A percentile compares a stretch with the other conserved stretches of the same genome.
Evolutionary conservation across 306 rosid genomes (phyloP).

Genomic region (Pyrus betulifolia): DNA sequence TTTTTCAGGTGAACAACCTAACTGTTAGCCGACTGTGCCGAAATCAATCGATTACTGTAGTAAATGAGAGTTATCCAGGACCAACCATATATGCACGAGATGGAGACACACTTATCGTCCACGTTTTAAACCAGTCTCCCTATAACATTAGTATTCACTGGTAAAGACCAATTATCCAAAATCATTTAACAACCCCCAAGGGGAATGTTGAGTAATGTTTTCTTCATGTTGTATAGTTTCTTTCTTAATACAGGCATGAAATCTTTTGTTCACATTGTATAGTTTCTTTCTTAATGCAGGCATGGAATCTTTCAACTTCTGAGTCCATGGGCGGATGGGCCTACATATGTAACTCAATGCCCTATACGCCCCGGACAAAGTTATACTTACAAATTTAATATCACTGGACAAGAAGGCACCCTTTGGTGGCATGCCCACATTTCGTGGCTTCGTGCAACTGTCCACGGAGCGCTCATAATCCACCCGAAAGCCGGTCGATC

Average conservation of each 20-base stretch:
- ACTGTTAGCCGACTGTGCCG: conserved; percentile 32
- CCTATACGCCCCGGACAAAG: conserved; percentile 36
- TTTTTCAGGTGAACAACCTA: conserved; percentile 31
- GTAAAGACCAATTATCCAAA: conserved; percentile 1
- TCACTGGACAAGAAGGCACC: conserved; percentile 65
- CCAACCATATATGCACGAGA: conserved; percentile 34
- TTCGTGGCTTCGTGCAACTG: conserved; percentile 52
- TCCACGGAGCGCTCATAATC: conserved; percentile 57
- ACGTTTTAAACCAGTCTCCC: conserved; percentile 43
- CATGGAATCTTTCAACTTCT: conserved; percentile 56
- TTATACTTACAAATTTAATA: conserved; percentile 40
- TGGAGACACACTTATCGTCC: conserved; percentile 46
- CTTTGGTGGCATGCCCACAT: conserved; percentile 82
- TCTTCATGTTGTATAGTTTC: background rate
- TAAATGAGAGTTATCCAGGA: conserved; percentile 45
- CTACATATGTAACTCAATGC: conserved; percentile 57
- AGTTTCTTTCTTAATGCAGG: conserved; percentile 26
- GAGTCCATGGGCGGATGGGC: conserved; percentile 72
- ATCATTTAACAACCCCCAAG: too few relatives aligned
- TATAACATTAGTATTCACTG: conserved; percentile 51
- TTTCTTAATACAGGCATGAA: conserved; percentile 53
- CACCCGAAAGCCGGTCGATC: conserved; percentile 20
- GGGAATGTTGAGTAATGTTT: background rate
- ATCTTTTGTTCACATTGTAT: conserved; percentile 4
- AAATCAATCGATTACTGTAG: conserved; percentile 36